Evolutionary conservation across 2,329 filamentous ascomycete genomes (phyloP).

Genomic region (Penicillium glabrum): DNA sequence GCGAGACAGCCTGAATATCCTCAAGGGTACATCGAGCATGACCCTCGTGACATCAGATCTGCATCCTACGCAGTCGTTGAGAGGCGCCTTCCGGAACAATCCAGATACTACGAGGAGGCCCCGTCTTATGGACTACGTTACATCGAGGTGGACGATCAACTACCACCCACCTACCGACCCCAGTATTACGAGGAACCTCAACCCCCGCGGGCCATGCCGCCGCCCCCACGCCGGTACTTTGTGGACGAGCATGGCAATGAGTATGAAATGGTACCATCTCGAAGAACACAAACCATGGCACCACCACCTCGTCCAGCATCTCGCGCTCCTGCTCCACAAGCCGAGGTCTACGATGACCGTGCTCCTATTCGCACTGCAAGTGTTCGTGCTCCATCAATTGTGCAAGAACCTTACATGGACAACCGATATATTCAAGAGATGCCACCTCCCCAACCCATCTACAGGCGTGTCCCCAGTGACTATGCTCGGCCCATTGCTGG

Average conservation of each 20-base stretch:
- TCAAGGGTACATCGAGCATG: conserved; percentile 48
- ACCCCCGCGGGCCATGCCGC: conserved; percentile 50
- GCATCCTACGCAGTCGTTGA: conserved; percentile 43
- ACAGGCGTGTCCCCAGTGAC: conserved; percentile 41
- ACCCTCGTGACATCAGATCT: conserved; percentile 37
- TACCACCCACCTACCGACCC: conserved; percentile 38
- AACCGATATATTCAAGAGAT: conserved; percentile 46
- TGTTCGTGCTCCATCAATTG: conserved; percentile 42
- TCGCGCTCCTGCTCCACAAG: conserved; percentile 29
- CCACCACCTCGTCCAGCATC: conserved; percentile 35
- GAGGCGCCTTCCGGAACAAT: conserved; percentile 37
- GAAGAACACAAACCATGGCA: conserved; percentile 34
- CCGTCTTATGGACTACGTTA: conserved; percentile 35
- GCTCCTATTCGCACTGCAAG: conserved; percentile 31
- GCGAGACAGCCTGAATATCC: conserved; percentile 42
- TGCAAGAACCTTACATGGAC: conserved; percentile 43
- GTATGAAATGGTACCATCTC: conserved; percentile 59
- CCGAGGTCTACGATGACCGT: conserved; percentile 37
- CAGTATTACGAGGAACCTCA: conserved; percentile 45
- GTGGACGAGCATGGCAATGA: conserved; percentile 81
- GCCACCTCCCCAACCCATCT: conserved; percentile 42
- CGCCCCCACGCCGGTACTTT: conserved; percentile 66
- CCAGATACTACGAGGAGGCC: conserved; percentile 41
- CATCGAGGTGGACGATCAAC: conserved; percentile 37
- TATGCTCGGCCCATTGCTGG: conserved; percentile 31